Percentiles rank a stretch among this genome's conserved stretches.
phyloP scores from a whole-genome alignment of 495 filamentous ascomycete genomes.

The Penicillium lagena region DNA sequence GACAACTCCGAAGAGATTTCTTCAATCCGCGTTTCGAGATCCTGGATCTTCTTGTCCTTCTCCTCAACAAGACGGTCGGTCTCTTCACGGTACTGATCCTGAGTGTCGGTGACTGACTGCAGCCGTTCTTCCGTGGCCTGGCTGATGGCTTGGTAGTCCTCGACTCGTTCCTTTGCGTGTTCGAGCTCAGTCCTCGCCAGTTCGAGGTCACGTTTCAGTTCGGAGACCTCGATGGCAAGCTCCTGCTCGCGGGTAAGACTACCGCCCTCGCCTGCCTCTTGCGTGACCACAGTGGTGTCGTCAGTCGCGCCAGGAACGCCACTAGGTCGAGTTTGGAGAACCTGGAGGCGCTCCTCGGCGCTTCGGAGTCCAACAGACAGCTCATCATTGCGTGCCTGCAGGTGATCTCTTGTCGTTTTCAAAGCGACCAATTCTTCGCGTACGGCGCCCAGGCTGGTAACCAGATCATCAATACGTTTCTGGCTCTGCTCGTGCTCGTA shows the following conservation, averaged over 20 bases:
- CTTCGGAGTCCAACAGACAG: constrained; percentile 78
- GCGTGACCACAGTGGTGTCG: constrained; percentile 14
- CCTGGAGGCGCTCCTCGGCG: constrained; percentile 76
- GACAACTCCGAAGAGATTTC: constrained; percentile 77
- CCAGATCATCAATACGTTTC: constrained; percentile 84
- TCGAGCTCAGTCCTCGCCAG: constrained; percentile 70
- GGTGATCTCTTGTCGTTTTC: constrained; percentile 80
- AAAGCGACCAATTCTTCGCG: constrained; percentile 77
- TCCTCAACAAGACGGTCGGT: constrained; percentile 66
- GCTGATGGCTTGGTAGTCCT: constrained; percentile 85
- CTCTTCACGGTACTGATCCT: constrained; percentile 81
- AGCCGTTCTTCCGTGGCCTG: constrained; percentile 85
- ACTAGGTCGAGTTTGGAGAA: constrained; percentile 68
- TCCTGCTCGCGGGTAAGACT: constrained; percentile 74
- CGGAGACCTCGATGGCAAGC: constrained; percentile 69
- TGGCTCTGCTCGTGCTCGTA: constrained; percentile 81
- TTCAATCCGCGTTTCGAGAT: constrained; percentile 73
- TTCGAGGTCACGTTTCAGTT: constrained; percentile 77
- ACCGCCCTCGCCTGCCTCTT: constrained; percentile 42
- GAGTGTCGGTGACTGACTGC: constrained; percentile 66
- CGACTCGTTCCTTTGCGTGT: constrained; percentile 67
- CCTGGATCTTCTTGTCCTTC: constrained; percentile 68
- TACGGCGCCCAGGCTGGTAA: constrained; percentile 64
- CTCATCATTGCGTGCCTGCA: constrained; percentile 83
- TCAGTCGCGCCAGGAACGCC: constrained; percentile 34